Evolutionary conservation across 2,329 filamentous ascomycete genomes (phyloP).

Genomic region (Parastagonospora nodorum): DNA sequence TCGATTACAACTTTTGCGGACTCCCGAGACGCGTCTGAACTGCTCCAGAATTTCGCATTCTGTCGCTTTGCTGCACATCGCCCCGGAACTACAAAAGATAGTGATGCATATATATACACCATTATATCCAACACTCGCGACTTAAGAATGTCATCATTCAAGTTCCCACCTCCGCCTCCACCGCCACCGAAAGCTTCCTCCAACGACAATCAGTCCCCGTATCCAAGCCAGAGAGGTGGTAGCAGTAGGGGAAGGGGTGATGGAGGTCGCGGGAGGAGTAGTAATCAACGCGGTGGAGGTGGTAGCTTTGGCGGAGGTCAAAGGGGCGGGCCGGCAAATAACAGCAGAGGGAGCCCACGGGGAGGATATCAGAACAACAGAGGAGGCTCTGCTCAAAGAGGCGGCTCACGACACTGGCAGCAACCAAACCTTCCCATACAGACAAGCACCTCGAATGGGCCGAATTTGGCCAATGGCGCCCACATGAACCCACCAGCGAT

Average conservation of each 20-base stretch:
- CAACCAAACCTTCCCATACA: background rate
- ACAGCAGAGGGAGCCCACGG: constrained; percentile 23
- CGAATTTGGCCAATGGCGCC: constrained; percentile 3
- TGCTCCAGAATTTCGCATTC: background rate
- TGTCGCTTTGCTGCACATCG: background rate
- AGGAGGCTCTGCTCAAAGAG: constrained; percentile 17
- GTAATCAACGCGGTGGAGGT: constrained; percentile 23
- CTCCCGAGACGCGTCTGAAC: background rate
- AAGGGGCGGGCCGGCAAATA: constrained; percentile 19
- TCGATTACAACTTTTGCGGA: constrained; percentile 24
- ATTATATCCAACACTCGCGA: background rate
- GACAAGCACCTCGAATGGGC: background rate
- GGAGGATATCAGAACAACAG: constrained; percentile 23
- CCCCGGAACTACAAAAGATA: background rate
- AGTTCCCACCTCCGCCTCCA: constrained; percentile 57
- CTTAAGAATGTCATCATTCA: constrained; percentile 44
- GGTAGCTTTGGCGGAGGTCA: constrained; percentile 11
- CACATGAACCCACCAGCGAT: constrained; percentile 21
- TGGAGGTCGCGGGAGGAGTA: constrained; percentile 36
- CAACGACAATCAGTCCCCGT: constrained; percentile 29
- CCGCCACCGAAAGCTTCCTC: constrained; percentile 43
- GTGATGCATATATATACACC: background rate
- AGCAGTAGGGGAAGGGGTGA: constrained; percentile 25
- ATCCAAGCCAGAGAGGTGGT: constrained; percentile 38
- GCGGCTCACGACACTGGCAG: constrained; percentile 11